Percentiles rank a stretch among this genome's conserved stretches.
Conservation (phyloP, 2,329 filamentous ascomycete genomes). For the Teratosphaeria viscida region DNA sequence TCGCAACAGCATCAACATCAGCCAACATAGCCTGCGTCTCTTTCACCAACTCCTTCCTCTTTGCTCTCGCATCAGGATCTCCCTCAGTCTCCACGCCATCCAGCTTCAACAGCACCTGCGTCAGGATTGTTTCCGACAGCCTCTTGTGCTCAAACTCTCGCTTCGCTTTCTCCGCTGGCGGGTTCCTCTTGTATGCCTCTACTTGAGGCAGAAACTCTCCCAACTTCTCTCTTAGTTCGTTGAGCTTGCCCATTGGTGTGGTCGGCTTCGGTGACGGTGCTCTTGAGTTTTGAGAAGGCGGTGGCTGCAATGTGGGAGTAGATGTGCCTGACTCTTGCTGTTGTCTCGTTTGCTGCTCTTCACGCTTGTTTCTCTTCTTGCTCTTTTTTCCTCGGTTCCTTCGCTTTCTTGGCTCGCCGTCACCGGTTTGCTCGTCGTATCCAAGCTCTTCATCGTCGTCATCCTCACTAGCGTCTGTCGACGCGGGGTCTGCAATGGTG, state of each 20-base stretch:
- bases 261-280: slow-evolving; percentile 25
- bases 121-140: slow-evolving; percentile 64
- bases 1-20: slow-evolving; percentile 46
- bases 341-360: slow-evolving; percentile 23
- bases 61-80: slow-evolving; percentile 51
- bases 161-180: slow-evolving; percentile 58
- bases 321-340: slow-evolving; percentile 19
- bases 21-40: slow-evolving; percentile 58
- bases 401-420: slow-evolving; percentile 29
- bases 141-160: slow-evolving; percentile 63
- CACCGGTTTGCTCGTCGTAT: slow-evolving; percentile 3
- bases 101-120: slow-evolving; percentile 65
- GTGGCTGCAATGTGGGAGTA: slow-evolving; percentile 19
- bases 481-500: slow-evolving; percentile 43
- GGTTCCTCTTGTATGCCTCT: slow-evolving; percentile 48
- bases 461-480: slow-evolving; percentile 29
- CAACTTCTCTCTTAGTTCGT: slow-evolving; percentile 56
- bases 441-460: slow-evolving; percentile 32
- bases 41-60: slow-evolving; percentile 62
- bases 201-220: slow-evolving; percentile 55
- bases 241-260: slow-evolving; percentile 52
- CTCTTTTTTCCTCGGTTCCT: slow-evolving; percentile 31
- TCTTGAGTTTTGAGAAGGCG: slow-evolving; percentile 11
- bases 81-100: slow-evolving; percentile 68
- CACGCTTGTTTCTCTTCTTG: slow-evolving; percentile 34